A percentile compares a stretch with the other conserved stretches of the same genome.
Conservation (phyloP, 2,329 filamentous ascomycete species). For the Microsporum canis region DNA sequence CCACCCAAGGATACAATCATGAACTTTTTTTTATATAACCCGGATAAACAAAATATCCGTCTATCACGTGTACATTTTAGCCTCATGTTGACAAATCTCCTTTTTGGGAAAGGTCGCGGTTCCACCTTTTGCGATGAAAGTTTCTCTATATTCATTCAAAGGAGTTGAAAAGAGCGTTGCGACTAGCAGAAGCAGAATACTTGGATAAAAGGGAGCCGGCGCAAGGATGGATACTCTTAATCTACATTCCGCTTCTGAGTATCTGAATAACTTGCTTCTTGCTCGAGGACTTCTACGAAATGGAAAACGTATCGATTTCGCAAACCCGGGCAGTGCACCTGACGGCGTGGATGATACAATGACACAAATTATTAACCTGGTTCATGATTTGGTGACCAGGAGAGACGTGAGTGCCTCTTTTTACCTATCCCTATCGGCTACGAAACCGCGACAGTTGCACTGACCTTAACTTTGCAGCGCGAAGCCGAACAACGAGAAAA, state of each 20-base stretch:
- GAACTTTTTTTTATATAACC: neutral
- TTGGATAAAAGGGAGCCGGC: neutral
- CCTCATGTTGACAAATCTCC: constrained; percentile 36
- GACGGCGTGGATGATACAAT: constrained; percentile 55
- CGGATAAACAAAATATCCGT: neutral
- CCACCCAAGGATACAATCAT: neutral
- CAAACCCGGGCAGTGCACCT: constrained; percentile 52
- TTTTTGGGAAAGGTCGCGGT: constrained; percentile 23
- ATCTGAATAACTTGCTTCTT: constrained; percentile 56
- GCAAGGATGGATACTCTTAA: constrained; percentile 39
- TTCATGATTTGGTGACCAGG: constrained; percentile 84
- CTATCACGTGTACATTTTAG: neutral
- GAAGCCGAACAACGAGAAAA: constrained; percentile 82
- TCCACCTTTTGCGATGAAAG: neutral
- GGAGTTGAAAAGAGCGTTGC: neutral
- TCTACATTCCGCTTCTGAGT: constrained; percentile 50
- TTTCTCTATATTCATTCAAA: neutral
- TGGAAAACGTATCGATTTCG: constrained; percentile 61
- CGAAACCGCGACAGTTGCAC: constrained; percentile 37
- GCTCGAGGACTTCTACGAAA: constrained; percentile 51
- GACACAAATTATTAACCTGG: constrained; percentile 77
- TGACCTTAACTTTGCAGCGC: constrained; percentile 43
- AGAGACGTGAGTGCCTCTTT: constrained; percentile 58
- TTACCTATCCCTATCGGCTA: neutral
- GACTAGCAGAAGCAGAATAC: neutral